Conservation (phyloP, 2,329 filamentous ascomycete species). For the Neopestalotiopsis rosae region DNA sequence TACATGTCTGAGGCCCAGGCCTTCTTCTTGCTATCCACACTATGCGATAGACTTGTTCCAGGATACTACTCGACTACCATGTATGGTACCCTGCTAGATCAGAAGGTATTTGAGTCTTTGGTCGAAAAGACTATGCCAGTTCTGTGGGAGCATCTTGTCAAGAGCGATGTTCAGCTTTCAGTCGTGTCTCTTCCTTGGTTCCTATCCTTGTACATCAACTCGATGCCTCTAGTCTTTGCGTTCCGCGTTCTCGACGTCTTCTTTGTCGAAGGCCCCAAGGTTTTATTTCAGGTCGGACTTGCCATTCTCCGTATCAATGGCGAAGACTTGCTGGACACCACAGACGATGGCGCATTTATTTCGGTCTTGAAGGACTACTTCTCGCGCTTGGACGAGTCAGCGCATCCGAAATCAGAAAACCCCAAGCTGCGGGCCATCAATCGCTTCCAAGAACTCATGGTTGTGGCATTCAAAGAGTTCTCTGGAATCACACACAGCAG, state of each 20-base stretch:
- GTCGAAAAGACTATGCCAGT: slow-evolving; percentile 99
- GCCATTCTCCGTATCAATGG: slow-evolving; percentile 98
- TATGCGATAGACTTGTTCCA: slow-evolving; percentile 91
- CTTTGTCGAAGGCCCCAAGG: slow-evolving; percentile 96
- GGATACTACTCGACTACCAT: slow-evolving; percentile 99
- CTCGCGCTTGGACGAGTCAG: slow-evolving; percentile 88
- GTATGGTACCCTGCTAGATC: slow-evolving; percentile 96
- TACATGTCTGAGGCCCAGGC: slow-evolving; percentile 98
- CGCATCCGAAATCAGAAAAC: slow-evolving; percentile 94
- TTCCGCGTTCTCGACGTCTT: slow-evolving; percentile 97
- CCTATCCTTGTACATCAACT: slow-evolving; percentile 97
- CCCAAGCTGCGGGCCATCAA: slow-evolving; percentile 93
- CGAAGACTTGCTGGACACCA: slow-evolving; percentile 89
- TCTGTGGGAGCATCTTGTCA: slow-evolving; percentile 96
- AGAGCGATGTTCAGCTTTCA: slow-evolving; percentile 94
- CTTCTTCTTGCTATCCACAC: slow-evolving; percentile 88
- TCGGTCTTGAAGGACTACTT: slow-evolving; percentile 96
- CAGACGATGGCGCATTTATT: slow-evolving; percentile 96
- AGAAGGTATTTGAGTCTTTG: slow-evolving; percentile 95
- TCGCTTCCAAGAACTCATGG: slow-evolving; percentile 97
- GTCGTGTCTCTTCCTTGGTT: slow-evolving; percentile 99
- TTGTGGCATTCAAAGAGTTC: slow-evolving; percentile 98
- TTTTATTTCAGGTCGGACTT: slow-evolving; percentile 93
- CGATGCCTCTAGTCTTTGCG: slow-evolving; percentile 97
- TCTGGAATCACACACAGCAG: slow-evolving; percentile 92